phyloP scores from a whole-genome alignment of 2,329 filamentous ascomycete species.

The Fusarium kyushuense region DNA sequence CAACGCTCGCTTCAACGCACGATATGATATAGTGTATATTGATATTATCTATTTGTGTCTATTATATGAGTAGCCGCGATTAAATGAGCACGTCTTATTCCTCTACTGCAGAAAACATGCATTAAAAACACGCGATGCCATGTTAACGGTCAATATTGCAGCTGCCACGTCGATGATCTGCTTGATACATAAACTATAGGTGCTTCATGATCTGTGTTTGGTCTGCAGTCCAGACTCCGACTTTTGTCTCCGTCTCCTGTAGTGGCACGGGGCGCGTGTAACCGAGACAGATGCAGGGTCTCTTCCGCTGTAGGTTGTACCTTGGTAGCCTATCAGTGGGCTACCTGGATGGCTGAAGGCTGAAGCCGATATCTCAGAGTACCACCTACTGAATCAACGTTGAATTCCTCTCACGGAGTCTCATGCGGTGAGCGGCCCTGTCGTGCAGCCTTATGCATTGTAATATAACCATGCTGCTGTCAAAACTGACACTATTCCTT shows the following conservation, averaged over 20 bases:
- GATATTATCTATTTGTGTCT: not conserved
- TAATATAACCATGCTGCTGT: not conserved
- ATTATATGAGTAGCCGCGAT: not conserved
- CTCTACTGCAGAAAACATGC: not conserved
- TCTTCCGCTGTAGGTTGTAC: not conserved
- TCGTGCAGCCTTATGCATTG: not conserved
- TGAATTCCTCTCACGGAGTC: not conserved
- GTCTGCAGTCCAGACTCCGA: not conserved
- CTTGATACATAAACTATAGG: not conserved
- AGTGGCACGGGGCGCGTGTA: conserved; percentile 5
- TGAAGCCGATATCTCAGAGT: no score
- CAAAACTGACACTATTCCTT: not conserved
- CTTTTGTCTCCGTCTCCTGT: conserved; percentile 4
- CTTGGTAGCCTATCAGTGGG: not conserved
- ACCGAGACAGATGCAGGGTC: conserved; percentile 26
- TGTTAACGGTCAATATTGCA: conserved; percentile 15
- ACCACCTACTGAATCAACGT: not conserved
- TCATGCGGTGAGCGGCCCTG: not conserved
- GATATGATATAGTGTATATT: not conserved
- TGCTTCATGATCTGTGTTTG: not conserved
- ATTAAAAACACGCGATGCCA: conserved; percentile 3
- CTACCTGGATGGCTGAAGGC: not conserved
- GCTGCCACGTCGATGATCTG: conserved; percentile 23
- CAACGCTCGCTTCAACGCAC: not conserved
- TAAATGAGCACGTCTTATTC: not conserved